Evolutionary conservation across 2,329 filamentous ascomycete species (phyloP).

Genomic region (Colletotrichum orbiculare): DNA sequence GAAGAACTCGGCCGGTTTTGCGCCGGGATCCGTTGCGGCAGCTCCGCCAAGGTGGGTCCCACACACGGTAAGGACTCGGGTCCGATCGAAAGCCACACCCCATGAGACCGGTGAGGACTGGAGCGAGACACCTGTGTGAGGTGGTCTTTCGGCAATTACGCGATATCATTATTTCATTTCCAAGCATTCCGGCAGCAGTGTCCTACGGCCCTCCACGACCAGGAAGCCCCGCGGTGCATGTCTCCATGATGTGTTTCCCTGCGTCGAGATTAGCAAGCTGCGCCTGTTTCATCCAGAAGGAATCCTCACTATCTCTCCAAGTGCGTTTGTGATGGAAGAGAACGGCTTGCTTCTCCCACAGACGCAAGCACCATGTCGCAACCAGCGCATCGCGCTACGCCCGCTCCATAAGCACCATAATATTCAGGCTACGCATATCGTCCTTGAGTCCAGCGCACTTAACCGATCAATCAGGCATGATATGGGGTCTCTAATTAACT

Average conservation of each 20-base stretch:
- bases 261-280: neutral
- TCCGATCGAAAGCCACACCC: slow-evolving; percentile 3
- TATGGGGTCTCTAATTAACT: too few species aligned
- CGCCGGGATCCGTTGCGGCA: slow-evolving; percentile 31
- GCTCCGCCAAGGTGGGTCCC: slow-evolving; percentile 23
- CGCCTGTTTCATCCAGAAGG: neutral
- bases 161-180: neutral
- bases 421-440: slow-evolving; percentile 44
- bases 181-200: neutral
- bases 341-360: slow-evolving; percentile 47
- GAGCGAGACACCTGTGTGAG: neutral
- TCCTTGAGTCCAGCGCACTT: too few species aligned
- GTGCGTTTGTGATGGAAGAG: slow-evolving; percentile 16
- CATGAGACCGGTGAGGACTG: neutral
- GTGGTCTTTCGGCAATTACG: neutral
- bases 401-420: slow-evolving; percentile 45
- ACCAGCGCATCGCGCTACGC: slow-evolving; percentile 48
- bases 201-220: neutral
- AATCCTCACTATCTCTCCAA: slow-evolving; percentile 27
- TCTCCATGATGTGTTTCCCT: slow-evolving; percentile 30
- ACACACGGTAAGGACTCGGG: neutral
- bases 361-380: slow-evolving; percentile 48
- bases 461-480: too few species aligned
- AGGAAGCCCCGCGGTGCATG: slow-evolving; percentile 16
- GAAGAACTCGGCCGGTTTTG: slow-evolving; percentile 17